phyloP scores from a whole-genome alignment of 352 stramenopile genomes.

The Phytopythium delawarense region DNA sequence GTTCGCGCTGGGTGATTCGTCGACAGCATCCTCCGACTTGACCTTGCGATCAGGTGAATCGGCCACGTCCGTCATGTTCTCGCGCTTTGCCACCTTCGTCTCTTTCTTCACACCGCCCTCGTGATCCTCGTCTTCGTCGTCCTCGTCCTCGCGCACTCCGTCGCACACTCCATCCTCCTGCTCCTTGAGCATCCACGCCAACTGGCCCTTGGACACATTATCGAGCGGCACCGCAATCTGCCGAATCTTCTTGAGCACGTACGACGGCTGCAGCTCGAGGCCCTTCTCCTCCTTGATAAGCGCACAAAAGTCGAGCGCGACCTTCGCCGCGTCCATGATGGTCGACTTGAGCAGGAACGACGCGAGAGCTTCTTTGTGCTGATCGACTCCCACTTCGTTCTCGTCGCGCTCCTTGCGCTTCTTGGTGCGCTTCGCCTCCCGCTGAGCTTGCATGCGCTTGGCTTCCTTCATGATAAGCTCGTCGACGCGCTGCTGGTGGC shows the following conservation, averaged over 20 bases:
- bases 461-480: constrained; percentile 88
- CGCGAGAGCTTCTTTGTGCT: constrained; percentile 47
- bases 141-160: constrained; percentile 21
- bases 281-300: constrained; percentile 33
- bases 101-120: constrained; percentile 30
- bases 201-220: constrained; percentile 35
- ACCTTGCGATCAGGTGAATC: constrained; percentile 8
- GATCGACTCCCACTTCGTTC: constrained; percentile 64
- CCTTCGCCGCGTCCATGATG: constrained; percentile 60
- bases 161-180: background rate
- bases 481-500: constrained; percentile 75
- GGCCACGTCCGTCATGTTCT: constrained; percentile 36
- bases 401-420: constrained; percentile 74
- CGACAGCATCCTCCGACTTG: constrained; percentile 21
- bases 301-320: constrained; percentile 64
- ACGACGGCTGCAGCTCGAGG: constrained; percentile 49
- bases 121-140: constrained; percentile 16
- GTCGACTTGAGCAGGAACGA: constrained; percentile 52
- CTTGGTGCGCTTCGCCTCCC: constrained; percentile 73
- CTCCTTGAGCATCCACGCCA: constrained; percentile 47
- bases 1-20: constrained; percentile 7
- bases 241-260: constrained; percentile 70
- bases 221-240: constrained; percentile 55
- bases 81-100: constrained; percentile 40
- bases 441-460: constrained; percentile 80